Evolutionary conservation across 305 asterid species (phyloP), one percentile per base, ranked within the genome.

Genomic region (Rubia peregrina): DNA sequence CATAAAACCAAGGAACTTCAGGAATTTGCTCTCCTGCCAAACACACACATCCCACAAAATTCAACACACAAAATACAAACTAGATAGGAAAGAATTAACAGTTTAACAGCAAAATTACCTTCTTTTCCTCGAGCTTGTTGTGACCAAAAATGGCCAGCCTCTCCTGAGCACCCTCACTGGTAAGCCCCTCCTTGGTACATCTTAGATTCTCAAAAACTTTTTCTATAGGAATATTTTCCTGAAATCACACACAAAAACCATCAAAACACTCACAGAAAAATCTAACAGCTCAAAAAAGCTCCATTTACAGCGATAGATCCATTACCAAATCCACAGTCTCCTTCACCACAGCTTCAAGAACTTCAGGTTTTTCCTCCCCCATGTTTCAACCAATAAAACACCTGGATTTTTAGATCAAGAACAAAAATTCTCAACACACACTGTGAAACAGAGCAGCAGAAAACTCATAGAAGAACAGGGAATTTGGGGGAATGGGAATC

Each of bases 311-410:
- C 61, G 33, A 16, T 85, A 90, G 95, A 90, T 91, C 98, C 94
- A 83, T 90, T 89, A 91, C 99, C 98, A 94, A 90, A 91, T 94
- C 99, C 67, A 94, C 99, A 61, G 96, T 91, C 72, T 94, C 99
- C 83, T 86, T 94, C 89, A 91, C 70, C 46, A 94, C 98, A 79
- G 98, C 99, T 44, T 94, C 99, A 46, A 94, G 80, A 83, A 89
- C 96, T 84, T 94, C 98, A 83, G 98, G 84, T 84, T 94, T 89
- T 51, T 89, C 97, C 68, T 89, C 98, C 68, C 78, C 96, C 98
- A 88, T 89, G 81, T 83, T 75, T 19, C 8, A 64, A 40, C 68
- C 44, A 40, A 64, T 64, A 30, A 62, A 30, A 72, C 19, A 73
- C 55, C 77, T 65, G 66, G 66, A 73, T 61, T 65, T 75, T 51